Conservation (phyloP, 495 filamentous ascomycete species). For the Tuber microsphaerosporum region DNA sequence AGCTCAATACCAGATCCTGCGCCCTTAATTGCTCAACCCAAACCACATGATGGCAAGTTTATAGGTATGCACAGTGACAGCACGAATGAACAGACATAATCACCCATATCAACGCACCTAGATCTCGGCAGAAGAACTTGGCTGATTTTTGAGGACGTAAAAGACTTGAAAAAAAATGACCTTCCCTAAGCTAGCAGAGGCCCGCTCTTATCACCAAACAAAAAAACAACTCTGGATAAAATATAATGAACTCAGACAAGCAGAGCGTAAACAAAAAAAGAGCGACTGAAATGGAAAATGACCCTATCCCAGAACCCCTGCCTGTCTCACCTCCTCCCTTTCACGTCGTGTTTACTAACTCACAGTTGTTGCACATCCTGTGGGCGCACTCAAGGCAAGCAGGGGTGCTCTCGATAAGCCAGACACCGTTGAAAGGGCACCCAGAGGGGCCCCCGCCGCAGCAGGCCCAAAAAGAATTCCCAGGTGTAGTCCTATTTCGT, state of each 20-base stretch:
- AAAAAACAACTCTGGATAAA: not conserved
- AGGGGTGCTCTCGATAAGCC: not conserved
- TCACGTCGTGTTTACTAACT: not conserved
- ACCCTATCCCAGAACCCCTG: not conserved
- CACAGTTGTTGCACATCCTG: not conserved
- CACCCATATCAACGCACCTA: not conserved
- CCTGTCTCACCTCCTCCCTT: not conserved
- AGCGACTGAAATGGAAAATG: not conserved
- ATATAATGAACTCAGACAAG: not conserved
- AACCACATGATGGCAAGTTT: not conserved
- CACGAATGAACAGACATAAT: not conserved
- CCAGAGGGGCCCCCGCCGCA: not conserved
- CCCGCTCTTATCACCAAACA: not conserved
- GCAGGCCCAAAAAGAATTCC: not conserved
- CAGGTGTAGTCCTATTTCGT: fast-evolving
- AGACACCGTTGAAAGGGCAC: not conserved
- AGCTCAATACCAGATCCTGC: not conserved
- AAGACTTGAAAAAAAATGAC: not conserved
- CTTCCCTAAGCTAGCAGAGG: not conserved
- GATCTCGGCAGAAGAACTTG: not conserved
- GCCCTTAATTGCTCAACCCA: not conserved
- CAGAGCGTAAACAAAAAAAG: not conserved
- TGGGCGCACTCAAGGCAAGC: not conserved
- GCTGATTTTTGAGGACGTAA: not conserved
- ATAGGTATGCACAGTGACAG: not conserved